Base-by-base conservation (phyloP, 2,329 filamentous ascomycete species). In the Pestalotiopsis fici region DNA sequence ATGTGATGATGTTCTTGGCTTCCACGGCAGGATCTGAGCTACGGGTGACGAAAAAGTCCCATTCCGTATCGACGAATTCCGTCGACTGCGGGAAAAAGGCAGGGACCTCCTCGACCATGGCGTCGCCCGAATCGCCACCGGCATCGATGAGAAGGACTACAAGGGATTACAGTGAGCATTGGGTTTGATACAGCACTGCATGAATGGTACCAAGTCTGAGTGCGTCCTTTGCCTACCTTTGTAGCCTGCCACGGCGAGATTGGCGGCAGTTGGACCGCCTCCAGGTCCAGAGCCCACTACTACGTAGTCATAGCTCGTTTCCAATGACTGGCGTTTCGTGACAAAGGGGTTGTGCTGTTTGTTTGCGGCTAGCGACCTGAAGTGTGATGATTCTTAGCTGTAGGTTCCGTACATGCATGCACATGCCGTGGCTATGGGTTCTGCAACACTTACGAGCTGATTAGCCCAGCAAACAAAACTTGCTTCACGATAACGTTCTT, bases 21-120 rank as follows among this genome's bases (percentile, higher is more conserved):
- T 86, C 83, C 13, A 82, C 79, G 23, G 74, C 77, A 65, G 84
- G 77, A 70, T 88, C 83, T 7, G 82, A 78, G 71, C 86, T 87
- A 75, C 89, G 86, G 68, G 83, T 83, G 66, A 88, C 85, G 72
- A 83, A 89, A 75, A 86, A 89, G 77, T 88, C 85, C 87, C 68
- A 69, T 68, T 84, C 81, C 35, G 81, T 79, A n/a, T 74, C 73
- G 65, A 82, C 73, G 68, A 86, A 79, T 11, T 79, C 75, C 72
- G 82, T 84, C 9, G 80, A 31, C 18, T 35, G 25, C 5, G 64
- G 59, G n/a, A 82, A 80, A 66, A 84, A 78, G 2, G 81, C 83
- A n/a, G 87, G 86, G 3, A 87, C 80, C 13, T 80, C 78, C 69
- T 84, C 79, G 67, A 82, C 79, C 67, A 80, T 74, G 28, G 74